Evolutionary conservation across 1,139 yeast species (phyloP).

Genomic region (Candida tetrigidarum): DNA sequence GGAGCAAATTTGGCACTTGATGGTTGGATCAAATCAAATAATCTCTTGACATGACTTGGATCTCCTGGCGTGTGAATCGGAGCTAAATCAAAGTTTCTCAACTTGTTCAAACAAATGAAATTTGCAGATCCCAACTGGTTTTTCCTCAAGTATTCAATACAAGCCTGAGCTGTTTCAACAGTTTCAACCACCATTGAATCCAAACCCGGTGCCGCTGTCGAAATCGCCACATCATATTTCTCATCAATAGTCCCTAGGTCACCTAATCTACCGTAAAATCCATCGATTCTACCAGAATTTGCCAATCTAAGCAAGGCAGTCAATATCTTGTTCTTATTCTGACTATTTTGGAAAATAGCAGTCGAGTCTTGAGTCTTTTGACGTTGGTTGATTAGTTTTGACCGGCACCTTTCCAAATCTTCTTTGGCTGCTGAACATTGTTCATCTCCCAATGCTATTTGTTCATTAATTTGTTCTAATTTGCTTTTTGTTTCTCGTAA

Average conservation of each 20-base stretch:
- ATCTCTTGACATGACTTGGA: conserved; percentile 77
- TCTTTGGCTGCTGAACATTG: conserved; percentile 56
- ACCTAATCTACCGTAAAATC: conserved; percentile 90
- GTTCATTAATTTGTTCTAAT: conserved; percentile 53
- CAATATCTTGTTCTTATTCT: conserved; percentile 76
- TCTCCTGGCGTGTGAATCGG: conserved; percentile 65
- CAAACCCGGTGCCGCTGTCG: conserved; percentile 92
- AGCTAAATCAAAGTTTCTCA: conserved; percentile 62
- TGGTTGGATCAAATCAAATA: conserved; percentile 82
- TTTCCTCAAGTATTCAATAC: conserved; percentile 85
- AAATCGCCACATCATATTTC: conserved; percentile 87
- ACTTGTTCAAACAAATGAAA: conserved; percentile 78
- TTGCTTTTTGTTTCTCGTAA: conserved; percentile 45
- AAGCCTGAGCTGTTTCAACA: conserved; percentile 90
- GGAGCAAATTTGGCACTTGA: conserved; percentile 71
- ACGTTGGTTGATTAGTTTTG: conserved; percentile 56
- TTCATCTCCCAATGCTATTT: conserved; percentile 58
- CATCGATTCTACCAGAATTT: conserved; percentile 81
- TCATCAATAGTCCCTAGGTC: conserved; percentile 89
- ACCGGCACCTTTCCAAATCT: conserved; percentile 55
- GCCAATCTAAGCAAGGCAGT: conserved; percentile 70
- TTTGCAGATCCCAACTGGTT: conserved; percentile 89
- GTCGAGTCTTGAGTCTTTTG: conserved; percentile 71
- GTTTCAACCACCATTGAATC: conserved; percentile 95
- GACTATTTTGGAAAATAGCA: conserved; percentile 55